Evolutionary conservation across 1,284 basidiomycete genomes (phyloP).

Genomic region (Entoloma clypeatum): DNA sequence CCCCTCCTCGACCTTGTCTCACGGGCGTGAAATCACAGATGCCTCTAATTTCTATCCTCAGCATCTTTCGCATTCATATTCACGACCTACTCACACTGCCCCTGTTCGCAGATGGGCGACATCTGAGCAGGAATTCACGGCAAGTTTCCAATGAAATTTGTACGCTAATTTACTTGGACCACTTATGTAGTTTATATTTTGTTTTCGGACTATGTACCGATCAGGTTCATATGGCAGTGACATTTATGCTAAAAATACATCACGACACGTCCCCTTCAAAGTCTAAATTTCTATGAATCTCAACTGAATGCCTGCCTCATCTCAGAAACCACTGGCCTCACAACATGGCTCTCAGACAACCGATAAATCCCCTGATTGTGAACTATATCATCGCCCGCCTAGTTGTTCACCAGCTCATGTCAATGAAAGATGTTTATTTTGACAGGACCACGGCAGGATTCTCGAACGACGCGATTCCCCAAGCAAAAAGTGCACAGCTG

Average conservation of each 20-base stretch:
- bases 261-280: too few relatives aligned
- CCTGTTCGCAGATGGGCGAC: slow-evolving; percentile 21
- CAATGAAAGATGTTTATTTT: slow-evolving; percentile 70
- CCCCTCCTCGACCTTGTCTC: neutral
- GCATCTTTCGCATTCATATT: slow-evolving; percentile 8
- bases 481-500: slow-evolving; percentile 84
- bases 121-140: slow-evolving; percentile 21
- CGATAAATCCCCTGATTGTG: slow-evolving; percentile 31
- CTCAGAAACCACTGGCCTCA: slow-evolving; percentile 22
- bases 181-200: neutral
- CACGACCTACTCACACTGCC: slow-evolving; percentile 3
- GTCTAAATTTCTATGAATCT: slow-evolving; percentile 10
- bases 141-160: slow-evolving; percentile 11
- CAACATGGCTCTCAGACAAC: slow-evolving; percentile 15
- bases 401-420: slow-evolving; percentile 1
- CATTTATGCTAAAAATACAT: too few relatives aligned
- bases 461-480: slow-evolving; percentile 71
- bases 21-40: slow-evolving; percentile 5
- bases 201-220: neutral
- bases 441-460: slow-evolving; percentile 69
- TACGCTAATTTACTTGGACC: neutral
- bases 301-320: slow-evolving; percentile 50
- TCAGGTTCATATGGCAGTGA: too few relatives aligned
- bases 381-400: slow-evolving; percentile 12
- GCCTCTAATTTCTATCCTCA: slow-evolving; percentile 13